A percentile compares a stretch with the other conserved stretches of the same genome.
Evolutionary conservation across 2,329 filamentous ascomycete genomes (phyloP).

Genomic region (Nigrospora oryzae): DNA sequence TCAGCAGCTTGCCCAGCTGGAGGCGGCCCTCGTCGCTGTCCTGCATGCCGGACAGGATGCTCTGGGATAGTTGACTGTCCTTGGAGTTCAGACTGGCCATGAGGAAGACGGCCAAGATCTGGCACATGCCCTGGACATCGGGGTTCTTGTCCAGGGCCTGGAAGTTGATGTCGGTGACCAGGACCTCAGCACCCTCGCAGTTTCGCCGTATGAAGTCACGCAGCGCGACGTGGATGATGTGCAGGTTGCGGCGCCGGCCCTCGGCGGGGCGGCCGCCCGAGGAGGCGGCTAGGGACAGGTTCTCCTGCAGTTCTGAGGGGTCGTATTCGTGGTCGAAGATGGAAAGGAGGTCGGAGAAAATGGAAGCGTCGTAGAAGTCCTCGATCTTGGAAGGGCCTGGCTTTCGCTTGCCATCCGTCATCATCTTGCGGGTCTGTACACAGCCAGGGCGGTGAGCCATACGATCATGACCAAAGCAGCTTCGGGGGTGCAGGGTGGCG

Average conservation of each 20-base stretch:
- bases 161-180: constrained; percentile 46
- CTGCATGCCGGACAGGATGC: constrained; percentile 32
- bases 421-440: constrained; percentile 18
- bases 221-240: constrained; percentile 45
- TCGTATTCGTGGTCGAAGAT: constrained; percentile 51
- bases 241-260: constrained; percentile 33
- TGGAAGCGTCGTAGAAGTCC: constrained; percentile 43
- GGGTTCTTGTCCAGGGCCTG: constrained; percentile 50
- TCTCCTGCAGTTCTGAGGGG: constrained; percentile 41
- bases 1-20: constrained; percentile 1
- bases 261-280: constrained; percentile 38
- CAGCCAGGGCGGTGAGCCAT: background rate
- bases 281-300: constrained; percentile 22
- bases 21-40: constrained; percentile 29
- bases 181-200: constrained; percentile 40
- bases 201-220: constrained; percentile 46
- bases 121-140: constrained; percentile 43
- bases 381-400: constrained; percentile 37
- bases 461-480: background rate
- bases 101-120: constrained; percentile 56
- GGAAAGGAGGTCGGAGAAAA: constrained; percentile 47
- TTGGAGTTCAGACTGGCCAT: constrained; percentile 54
- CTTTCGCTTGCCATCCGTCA: constrained; percentile 11
- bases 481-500: constrained; percentile 23
- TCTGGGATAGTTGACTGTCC: constrained; percentile 42